phyloP scores from a whole-genome alignment of 2,329 filamentous ascomycete genomes.

The Harringtonia lauricola region DNA sequence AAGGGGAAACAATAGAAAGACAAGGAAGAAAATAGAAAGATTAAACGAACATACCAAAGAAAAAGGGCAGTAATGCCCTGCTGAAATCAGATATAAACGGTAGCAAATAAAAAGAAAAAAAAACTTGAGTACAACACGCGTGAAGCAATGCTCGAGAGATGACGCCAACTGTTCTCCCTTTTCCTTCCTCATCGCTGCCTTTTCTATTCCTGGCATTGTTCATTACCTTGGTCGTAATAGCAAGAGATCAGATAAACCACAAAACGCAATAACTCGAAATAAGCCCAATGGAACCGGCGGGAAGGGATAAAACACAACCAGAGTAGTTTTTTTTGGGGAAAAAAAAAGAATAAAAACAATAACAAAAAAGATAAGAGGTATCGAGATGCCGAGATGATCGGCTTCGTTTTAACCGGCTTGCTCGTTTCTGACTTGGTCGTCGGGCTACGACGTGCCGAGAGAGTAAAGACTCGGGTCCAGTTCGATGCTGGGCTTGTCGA shows the following conservation, averaged over 20 bases:
- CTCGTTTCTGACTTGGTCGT: neutral
- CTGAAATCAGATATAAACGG: neutral
- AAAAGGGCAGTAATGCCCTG: neutral
- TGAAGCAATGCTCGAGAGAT: no score
- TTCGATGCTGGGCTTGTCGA: constrained; percentile 37
- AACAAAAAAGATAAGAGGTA: neutral
- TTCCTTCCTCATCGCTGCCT: neutral
- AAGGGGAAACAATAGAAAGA: neutral
- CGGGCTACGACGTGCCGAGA: neutral
- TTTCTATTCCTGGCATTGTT: neutral
- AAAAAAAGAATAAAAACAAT: neutral
- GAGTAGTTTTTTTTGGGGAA: no score
- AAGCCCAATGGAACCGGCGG: no score
- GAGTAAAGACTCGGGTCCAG: constrained; percentile 35
- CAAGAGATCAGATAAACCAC: no score
- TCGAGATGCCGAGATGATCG: no score
- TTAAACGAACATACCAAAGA: neutral
- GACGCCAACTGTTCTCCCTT: no score
- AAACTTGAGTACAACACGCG: no score
- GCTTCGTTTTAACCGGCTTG: no score
- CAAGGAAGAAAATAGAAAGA: neutral
- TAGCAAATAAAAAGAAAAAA: neutral
- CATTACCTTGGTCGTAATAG: no score
- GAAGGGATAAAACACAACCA: no score
- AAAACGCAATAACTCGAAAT: no score